Evolutionary conservation across 768 basidiomycete species (phyloP).

Genomic region (Brasilioporus rufonigricans): DNA sequence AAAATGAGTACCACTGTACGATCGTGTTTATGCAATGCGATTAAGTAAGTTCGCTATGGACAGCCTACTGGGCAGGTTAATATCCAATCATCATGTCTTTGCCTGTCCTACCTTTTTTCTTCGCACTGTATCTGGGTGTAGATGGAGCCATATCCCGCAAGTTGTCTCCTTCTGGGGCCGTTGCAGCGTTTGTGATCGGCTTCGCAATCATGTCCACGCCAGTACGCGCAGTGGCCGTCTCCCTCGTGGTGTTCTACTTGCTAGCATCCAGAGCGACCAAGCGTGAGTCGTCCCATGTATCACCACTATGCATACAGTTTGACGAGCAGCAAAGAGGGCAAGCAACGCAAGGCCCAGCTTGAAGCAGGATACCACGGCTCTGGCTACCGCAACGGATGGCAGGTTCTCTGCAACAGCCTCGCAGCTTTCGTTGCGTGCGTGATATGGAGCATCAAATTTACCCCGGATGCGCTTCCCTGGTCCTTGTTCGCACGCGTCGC

Average conservation of each 20-base stretch:
- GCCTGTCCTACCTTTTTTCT: conserved; percentile 39
- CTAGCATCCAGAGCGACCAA: conserved; percentile 83
- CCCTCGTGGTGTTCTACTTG: conserved; percentile 77
- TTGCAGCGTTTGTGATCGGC: conserved; percentile 75
- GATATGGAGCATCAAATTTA: conserved; percentile 64
- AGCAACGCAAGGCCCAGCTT: conserved; percentile 65
- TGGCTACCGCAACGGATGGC: conserved; percentile 75
- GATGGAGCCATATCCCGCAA: conserved; percentile 77
- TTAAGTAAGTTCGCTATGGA: too few relatives aligned
- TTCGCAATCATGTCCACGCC: conserved; percentile 69
- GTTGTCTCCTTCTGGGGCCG: conserved; percentile 72
- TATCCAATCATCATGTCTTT: too few relatives aligned
- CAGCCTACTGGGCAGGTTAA: too few relatives aligned
- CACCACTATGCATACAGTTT: neutral
- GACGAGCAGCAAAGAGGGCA: conserved; percentile 52
- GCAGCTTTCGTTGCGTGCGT: conserved; percentile 58
- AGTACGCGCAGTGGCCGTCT: conserved; percentile 58
- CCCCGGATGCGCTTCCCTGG: conserved; percentile 42
- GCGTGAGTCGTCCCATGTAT: conserved; percentile 38
- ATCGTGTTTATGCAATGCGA: too few relatives aligned
- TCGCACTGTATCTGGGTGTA: conserved; percentile 53
- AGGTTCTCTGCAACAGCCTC: conserved; percentile 81
- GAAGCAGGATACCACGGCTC: conserved; percentile 76
- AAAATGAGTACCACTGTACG: too few relatives aligned
- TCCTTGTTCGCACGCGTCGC: conserved; percentile 15